Base-by-base conservation (phyloP, 441 rosid species). In the Pelargonium australe region DNA sequence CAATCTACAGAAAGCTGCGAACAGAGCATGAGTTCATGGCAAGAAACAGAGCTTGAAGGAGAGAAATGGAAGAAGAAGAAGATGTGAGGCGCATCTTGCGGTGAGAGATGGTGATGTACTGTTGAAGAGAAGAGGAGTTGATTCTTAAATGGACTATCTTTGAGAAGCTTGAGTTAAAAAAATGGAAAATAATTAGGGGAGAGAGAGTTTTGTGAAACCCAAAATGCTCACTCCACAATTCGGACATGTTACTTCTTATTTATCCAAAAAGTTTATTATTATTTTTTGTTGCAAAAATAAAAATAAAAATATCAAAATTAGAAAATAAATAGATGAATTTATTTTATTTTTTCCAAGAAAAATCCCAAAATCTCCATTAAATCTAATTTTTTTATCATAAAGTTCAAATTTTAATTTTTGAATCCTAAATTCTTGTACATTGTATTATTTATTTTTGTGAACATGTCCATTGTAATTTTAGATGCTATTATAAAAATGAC, bases 21-120 rank as follows among this genome's bases (percentile, higher is more conserved):
- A 66, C 67, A 73, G 82, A 75, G 80, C 75, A 66, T 61, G 74
- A 70, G 82, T 74, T 73, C 82, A 82, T 80, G 71, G 72, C 64
- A 78, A 53, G 72, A 72, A 76, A 82, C 11, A 51, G 49, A 74
- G 82, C 80, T 69, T 68, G 49, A 71, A 68, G 63, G 71, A 65
- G 70, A 63, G 44, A 25, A 2, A 25, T 25, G 44, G 41, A 55
- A 63, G 73, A 71, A 63, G 73, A 71, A 65, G 74, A 77, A 37
- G 69, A 69, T 70, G 66, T 60, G 67, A 45, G 43, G 23, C 73
- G 70, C 82, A 73, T 79, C 69, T 72, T 70, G 69, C 63, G 78
- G 34, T 67, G 67, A 17, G 14, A 55, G 17, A 17, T 55, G 16
- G 55, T 47, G 55, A 47, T 47, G 14, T 47, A 34, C 37, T 34